Base-by-base conservation (phyloP, 345 rosid species). In the Melaleuca alternifolia region DNA sequence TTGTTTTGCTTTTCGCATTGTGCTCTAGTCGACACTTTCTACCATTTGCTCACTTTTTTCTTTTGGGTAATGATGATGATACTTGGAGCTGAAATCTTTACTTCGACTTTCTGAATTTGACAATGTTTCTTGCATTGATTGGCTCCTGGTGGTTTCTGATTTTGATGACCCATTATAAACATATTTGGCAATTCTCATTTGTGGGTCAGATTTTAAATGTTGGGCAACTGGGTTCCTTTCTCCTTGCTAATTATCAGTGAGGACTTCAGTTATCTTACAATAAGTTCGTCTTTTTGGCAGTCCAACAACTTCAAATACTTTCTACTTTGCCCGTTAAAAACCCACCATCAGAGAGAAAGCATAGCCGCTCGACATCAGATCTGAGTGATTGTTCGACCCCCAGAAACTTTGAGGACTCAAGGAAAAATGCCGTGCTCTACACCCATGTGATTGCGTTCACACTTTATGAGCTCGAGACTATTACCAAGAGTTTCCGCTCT, bases 401-500 rank as follows among this genome's bases (percentile, higher is more conserved):
- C 21, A 91, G 93, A 77, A 91, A 92, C 85, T 90, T 88, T 41
- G 97, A 97, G 87, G 96, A 95, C 87, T 92, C 92, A 5, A 90
- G 95, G 65, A 94, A 92, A 90, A 94, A 95, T 90, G 86, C 95
- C 2, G 59, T 92, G 83, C 94, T 95, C 57, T 96, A 96, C 83
- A 92, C 97, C 21, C 93, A 95, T 75, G 95, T 97, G 48, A 97
- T 97, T 52, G 94, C 98, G 79, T 96, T 97, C 88, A 92, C 97
- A 84, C 85, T 97, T 56, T 97, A 88, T 71, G 99, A 97, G 91
- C 97, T 97, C 14, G 99, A 96, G 93, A 96, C 98, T 59, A 96
- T 96, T 75, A 96, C 99, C 76, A 97, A 97, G 96, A 97, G 98
- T 89, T 97, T 97, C 93, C 97, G 99, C 62, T 92, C 99, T 5